A percentile compares a stretch with the other conserved stretches of the same genome.
Evolutionary conservation across 805 yeast species (phyloP).

Genomic region (Kluyveromyces lactis): DNA sequence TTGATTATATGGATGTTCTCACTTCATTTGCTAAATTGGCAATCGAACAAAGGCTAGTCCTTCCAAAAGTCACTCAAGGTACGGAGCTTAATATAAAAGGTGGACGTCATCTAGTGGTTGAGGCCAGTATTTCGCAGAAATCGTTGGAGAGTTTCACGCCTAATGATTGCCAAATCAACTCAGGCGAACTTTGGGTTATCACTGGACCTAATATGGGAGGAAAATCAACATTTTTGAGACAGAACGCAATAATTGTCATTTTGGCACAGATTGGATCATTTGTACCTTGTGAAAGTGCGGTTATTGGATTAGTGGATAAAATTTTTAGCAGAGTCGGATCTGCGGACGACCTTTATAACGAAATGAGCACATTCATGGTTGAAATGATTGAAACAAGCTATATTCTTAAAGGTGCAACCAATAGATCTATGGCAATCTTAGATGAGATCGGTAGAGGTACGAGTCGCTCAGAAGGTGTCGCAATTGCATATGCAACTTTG

Average conservation of each 20-base stretch:
- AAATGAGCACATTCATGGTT: constrained; percentile 86
- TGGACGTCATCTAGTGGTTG: constrained; percentile 87
- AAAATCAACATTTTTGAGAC: constrained; percentile 67
- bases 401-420: constrained; percentile 58
- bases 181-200: constrained; percentile 44
- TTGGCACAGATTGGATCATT: constrained; percentile 69
- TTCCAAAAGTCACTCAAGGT: constrained; percentile 54
- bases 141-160: constrained; percentile 31
- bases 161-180: constrained; percentile 25
- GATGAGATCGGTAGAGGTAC: constrained; percentile 93
- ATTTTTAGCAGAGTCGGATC: constrained; percentile 79
- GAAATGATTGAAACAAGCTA: constrained; percentile 81
- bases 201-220: constrained; percentile 93
- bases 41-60: constrained; percentile 51
- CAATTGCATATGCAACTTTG: constrained; percentile 75
- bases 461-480: constrained; percentile 73
- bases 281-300: constrained; percentile 59
- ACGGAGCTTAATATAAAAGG: constrained; percentile 40
- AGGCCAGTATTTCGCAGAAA: constrained; percentile 48
- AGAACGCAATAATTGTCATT: constrained; percentile 60
- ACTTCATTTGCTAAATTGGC: constrained; percentile 69
- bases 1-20: constrained; percentile 66
- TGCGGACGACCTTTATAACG: constrained; percentile 69
- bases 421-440: constrained; percentile 61
- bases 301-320: constrained; percentile 65